Evolutionary conservation across 345 rosid genomes (phyloP).

Genomic region (Aethionema arabicum): DNA sequence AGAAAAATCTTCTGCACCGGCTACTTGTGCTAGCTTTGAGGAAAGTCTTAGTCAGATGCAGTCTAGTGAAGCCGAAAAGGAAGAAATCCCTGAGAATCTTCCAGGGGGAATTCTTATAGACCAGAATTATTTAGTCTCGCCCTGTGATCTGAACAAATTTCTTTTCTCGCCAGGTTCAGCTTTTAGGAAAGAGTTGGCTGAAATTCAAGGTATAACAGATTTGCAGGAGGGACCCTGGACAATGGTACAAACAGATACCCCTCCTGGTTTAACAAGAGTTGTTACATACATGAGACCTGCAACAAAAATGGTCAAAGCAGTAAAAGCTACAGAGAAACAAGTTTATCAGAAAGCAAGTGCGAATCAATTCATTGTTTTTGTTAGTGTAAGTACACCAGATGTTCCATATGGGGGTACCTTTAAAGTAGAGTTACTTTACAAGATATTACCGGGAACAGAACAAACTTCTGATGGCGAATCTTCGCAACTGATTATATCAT

Average conservation of each 20-base stretch:
- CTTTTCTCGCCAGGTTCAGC: slow-evolving; percentile 71
- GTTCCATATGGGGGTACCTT: slow-evolving; percentile 82
- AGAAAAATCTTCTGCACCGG: slow-evolving; percentile 42
- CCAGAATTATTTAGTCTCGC: slow-evolving; percentile 45
- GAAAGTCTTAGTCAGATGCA: slow-evolving; percentile 61
- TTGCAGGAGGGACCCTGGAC: slow-evolving; percentile 74
- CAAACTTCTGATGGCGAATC: slow-evolving; percentile 53
- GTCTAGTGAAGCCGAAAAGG: slow-evolving; percentile 39
- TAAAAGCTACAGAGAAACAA: slow-evolving; percentile 76
- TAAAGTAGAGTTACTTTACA: slow-evolving; percentile 70
- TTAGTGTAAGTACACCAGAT: slow-evolving; percentile 68
- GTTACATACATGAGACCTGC: slow-evolving; percentile 69
- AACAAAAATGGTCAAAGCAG: slow-evolving; percentile 74
- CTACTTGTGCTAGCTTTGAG: slow-evolving; percentile 50
- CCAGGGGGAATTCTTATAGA: slow-evolving; percentile 71
- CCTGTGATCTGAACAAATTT: slow-evolving; percentile 55
- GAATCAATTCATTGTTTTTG: slow-evolving; percentile 48
- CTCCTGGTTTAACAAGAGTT: slow-evolving; percentile 42
- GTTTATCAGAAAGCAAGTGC: slow-evolving; percentile 63
- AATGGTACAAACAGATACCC: slow-evolving; percentile 46
- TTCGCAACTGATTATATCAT: slow-evolving; percentile 60
- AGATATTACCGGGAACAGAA: slow-evolving; percentile 59
- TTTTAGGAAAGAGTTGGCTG: slow-evolving; percentile 66
- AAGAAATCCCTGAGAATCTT: slow-evolving; percentile 69
- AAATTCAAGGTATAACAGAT: slow-evolving; percentile 61